A percentile compares a stretch with the other conserved stretches of the same genome.
Conservation (phyloP, 129 eudicot genomes). For the Tagetes erecta region DNA sequence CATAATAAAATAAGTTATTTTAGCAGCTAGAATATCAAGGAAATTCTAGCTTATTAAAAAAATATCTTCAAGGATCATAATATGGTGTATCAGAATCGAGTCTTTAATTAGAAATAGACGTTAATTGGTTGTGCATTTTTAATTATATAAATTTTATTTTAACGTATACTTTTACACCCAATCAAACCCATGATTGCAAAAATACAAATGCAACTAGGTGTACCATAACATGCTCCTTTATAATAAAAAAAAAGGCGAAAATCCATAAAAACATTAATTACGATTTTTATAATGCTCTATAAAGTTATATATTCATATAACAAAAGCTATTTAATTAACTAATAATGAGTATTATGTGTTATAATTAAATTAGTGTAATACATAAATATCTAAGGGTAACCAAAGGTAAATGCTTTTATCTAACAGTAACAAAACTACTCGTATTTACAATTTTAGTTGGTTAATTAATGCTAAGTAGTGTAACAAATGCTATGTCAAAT, state of each 20-base stretch:
- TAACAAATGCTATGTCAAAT: too few relatives aligned
- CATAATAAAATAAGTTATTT: too few relatives aligned
- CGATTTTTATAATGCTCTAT: background rate
- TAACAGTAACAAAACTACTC: background rate
- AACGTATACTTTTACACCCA: constrained; percentile 12
- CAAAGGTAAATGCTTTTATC: too few relatives aligned
- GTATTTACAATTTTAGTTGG: background rate
- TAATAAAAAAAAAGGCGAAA: constrained; percentile 11
- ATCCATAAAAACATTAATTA: background rate
- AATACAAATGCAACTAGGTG: constrained; percentile 40
- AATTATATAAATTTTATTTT: constrained; percentile 5
- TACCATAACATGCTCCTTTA: constrained; percentile 39
- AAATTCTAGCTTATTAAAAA: background rate
- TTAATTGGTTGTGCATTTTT: constrained; percentile 27
- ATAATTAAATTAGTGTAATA: too few relatives aligned
- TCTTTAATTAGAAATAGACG: constrained; percentile 23
- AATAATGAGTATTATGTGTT: too few relatives aligned
- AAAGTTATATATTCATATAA: background rate
- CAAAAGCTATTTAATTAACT: background rate
- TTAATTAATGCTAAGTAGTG: background rate
- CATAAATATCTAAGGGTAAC: too few relatives aligned
- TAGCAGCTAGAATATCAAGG: background rate
- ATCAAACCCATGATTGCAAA: constrained; percentile 37
- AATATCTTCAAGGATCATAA: constrained; percentile 5
- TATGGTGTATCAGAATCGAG: constrained; percentile 9